These are phyloP conservation scores for Nasturtium officinale DNA, from an alignment of 345 rosid species.

Conservation along the genomic window DNA sequence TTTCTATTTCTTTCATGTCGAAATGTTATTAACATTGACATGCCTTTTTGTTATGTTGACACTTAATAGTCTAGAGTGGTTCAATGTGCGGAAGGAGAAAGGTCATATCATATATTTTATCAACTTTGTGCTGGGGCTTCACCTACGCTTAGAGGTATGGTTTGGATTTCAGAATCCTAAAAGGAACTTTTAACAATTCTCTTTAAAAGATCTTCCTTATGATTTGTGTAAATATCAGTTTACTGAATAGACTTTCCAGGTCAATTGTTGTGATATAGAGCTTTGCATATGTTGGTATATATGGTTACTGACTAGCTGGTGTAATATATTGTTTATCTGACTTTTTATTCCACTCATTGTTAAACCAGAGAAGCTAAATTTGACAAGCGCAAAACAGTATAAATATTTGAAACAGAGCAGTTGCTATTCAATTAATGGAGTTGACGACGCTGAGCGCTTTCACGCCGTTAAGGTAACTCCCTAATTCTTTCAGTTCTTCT, in stretches of 20 bases:
- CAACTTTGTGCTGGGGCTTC: constrained; percentile 98
- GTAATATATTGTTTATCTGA: constrained; percentile 15
- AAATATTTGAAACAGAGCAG: constrained; percentile 83
- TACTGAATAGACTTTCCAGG: neutral
- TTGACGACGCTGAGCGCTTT: constrained; percentile 81
- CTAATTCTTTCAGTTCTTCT: neutral
- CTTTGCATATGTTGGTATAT: neutral
- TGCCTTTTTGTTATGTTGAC: constrained; percentile 7
- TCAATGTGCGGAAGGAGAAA: constrained; percentile 88
- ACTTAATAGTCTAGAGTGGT: constrained; percentile 92
- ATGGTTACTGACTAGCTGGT: constrained; percentile 16
- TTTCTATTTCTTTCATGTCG: constrained; percentile 5
- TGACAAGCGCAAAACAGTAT: constrained; percentile 74
- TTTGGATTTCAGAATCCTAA: constrained; percentile 7
- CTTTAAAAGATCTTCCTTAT: neutral
- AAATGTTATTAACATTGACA: constrained; percentile 40
- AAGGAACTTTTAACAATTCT: neutral
- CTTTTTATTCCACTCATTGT: constrained; percentile 19
- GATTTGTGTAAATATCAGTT: neutral
- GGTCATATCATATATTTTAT: constrained; percentile 98
- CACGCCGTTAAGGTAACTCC: constrained; percentile 59
- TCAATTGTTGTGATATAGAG: constrained; percentile 13
- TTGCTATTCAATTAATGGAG: constrained; percentile 73
- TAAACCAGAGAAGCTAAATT: constrained; percentile 72
- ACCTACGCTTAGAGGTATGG: constrained; percentile 63